A percentile compares a stretch with the other conserved stretches of the same genome.
phyloP scores from a whole-genome alignment of 192 early-diverging fungal species.

The Entomortierella chlamydospora region DNA sequence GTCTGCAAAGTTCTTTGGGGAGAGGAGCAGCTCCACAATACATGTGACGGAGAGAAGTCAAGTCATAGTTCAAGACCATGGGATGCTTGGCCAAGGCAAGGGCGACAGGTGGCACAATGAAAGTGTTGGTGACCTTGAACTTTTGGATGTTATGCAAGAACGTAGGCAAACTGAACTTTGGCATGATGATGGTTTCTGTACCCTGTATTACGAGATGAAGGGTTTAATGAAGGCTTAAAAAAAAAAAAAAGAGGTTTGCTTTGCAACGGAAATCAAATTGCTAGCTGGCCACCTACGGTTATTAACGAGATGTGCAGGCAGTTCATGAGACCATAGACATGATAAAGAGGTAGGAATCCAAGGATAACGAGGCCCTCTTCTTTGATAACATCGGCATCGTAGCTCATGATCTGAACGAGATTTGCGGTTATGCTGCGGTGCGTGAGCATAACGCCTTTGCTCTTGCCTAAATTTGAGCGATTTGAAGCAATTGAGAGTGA shows the following conservation, averaged over 20 bases:
- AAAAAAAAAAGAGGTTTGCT: no score
- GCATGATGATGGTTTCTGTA: conserved; percentile 74
- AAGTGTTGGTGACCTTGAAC: conserved; percentile 75
- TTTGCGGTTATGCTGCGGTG: conserved; percentile 88
- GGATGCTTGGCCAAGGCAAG: conserved; percentile 83
- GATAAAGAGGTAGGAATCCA: conserved; percentile 82
- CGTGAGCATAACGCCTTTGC: conserved; percentile 88
- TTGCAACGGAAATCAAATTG: no score
- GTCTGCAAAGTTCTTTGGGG: conserved; percentile 69
- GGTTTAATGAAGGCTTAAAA: no score
- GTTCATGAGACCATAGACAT: conserved; percentile 75
- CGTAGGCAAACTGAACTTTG: conserved; percentile 75
- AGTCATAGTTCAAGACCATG: conserved; percentile 76
- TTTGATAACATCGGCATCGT: conserved; percentile 57
- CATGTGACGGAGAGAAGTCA: conserved; percentile 71
- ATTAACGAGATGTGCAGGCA: conserved; percentile 55
- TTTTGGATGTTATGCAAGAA: conserved; percentile 76
- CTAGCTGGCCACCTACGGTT: conserved; percentile 54
- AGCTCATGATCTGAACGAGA: conserved; percentile 66
- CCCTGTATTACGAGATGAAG: no score
- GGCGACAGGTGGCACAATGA: conserved; percentile 74
- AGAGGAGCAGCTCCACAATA: conserved; percentile 88
- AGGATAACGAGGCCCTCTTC: conserved; percentile 55
- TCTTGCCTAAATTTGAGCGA: no score
- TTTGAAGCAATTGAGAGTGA: no score